These are phyloP conservation scores for Candida maris DNA, from an alignment of 805 yeast genomes.

Conservation along the genomic window DNA sequence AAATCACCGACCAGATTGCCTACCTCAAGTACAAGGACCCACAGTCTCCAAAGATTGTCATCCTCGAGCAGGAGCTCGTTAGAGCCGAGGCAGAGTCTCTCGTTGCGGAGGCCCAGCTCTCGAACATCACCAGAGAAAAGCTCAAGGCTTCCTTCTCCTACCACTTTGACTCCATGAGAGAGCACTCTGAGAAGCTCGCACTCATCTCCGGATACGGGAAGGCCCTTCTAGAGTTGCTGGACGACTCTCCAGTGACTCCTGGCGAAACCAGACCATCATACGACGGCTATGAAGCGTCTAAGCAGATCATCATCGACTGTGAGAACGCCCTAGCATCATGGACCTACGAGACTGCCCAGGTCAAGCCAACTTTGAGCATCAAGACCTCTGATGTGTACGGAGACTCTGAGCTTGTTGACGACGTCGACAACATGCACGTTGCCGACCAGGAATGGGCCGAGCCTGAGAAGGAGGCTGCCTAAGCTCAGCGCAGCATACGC, in stretches of 20 bases:
- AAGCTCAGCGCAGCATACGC: slow-evolving; percentile 8
- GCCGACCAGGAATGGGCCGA: slow-evolving; percentile 38
- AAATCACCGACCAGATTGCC: slow-evolving; percentile 82
- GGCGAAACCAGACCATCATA: slow-evolving; percentile 90
- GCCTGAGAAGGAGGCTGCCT: slow-evolving; percentile 28
- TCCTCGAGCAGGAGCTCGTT: slow-evolving; percentile 84
- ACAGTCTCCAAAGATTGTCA: slow-evolving; percentile 73
- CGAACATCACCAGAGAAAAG: slow-evolving; percentile 84
- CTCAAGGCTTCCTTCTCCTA: slow-evolving; percentile 80
- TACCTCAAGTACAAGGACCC: slow-evolving; percentile 83
- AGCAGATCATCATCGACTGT: slow-evolving; percentile 82
- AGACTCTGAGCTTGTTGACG: slow-evolving; percentile 48
- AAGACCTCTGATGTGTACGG: slow-evolving; percentile 50
- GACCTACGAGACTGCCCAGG: slow-evolving; percentile 81
- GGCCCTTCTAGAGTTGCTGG: slow-evolving; percentile 77
- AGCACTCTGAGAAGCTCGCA: slow-evolving; percentile 81
- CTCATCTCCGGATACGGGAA: slow-evolving; percentile 88
- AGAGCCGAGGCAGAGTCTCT: slow-evolving; percentile 89
- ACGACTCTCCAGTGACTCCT: slow-evolving; percentile 82
- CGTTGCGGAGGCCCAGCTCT: slow-evolving; percentile 88
- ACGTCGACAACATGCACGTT: slow-evolving; percentile 46
- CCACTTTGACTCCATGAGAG: slow-evolving; percentile 82
- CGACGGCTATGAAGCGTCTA: slow-evolving; percentile 85
- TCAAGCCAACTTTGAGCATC: slow-evolving; percentile 75
- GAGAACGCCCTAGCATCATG: slow-evolving; percentile 79